A percentile compares a stretch with the other conserved stretches of the same genome.
Conservation (phyloP, 495 filamentous ascomycete species). For the Penicillium coprophilum region DNA sequence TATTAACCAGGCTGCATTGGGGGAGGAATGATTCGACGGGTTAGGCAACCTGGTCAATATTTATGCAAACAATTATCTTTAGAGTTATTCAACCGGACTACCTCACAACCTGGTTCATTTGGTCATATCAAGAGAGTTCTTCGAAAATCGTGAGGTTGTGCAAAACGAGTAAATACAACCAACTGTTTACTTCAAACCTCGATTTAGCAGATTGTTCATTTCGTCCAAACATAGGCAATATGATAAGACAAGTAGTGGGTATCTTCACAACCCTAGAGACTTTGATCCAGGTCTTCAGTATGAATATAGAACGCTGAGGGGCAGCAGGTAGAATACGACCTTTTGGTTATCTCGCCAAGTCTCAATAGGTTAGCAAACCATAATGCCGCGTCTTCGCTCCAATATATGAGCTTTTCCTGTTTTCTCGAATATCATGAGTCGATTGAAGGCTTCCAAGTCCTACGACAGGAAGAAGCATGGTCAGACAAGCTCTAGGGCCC, state of each 20-base stretch:
- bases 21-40: no score
- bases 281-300: constrained; percentile 5
- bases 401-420: constrained; percentile 2
- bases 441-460: constrained; percentile 5
- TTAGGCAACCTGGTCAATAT: no score
- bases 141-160: no score
- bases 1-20: no score
- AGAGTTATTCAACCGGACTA: no score
- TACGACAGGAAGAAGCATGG: constrained; percentile 3
- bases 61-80: no score
- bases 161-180: no score
- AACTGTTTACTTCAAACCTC: no score
- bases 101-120: no score
- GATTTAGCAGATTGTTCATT: no score
- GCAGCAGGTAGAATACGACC: constrained; percentile 4
- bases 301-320: constrained; percentile 3
- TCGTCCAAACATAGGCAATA: not conserved
- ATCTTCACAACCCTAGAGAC: not conserved
- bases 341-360: constrained; percentile 5
- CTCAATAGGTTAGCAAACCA: constrained; percentile 5
- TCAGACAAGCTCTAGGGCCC: constrained; percentile 1
- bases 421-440: constrained; percentile 2
- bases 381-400: constrained; percentile 4
- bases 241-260: constrained; percentile 6
- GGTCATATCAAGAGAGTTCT: no score